Evolutionary conservation across 2,329 filamentous ascomycete species (phyloP).

Genomic region (Verticillium zaregamsianum): DNA sequence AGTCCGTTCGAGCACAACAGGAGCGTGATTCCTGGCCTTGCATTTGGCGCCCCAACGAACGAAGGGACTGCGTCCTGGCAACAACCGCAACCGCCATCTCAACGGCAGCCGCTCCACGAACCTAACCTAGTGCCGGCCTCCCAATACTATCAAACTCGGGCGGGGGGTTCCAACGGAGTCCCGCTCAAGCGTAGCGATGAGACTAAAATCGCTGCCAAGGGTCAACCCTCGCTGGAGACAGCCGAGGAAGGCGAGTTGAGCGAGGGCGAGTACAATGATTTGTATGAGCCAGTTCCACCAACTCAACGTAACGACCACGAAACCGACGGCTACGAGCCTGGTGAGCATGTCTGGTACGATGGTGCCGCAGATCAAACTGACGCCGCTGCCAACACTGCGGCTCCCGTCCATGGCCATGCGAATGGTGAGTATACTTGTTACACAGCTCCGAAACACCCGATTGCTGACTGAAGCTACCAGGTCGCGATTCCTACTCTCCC

Average conservation of each 20-base stretch:
- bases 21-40: constrained; percentile 20
- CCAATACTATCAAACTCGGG: constrained; percentile 8
- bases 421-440: background rate
- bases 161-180: constrained; percentile 14
- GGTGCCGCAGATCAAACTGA: background rate
- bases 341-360: constrained; percentile 6
- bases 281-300: constrained; percentile 41
- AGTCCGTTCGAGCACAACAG: constrained; percentile 13
- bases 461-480: constrained; percentile 4
- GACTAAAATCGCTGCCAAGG: background rate
- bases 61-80: constrained; percentile 1
- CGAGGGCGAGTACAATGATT: constrained; percentile 60
- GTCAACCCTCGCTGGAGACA: constrained; percentile 8
- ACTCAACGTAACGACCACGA: background rate
- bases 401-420: background rate
- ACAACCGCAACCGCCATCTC: constrained; percentile 5
- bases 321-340: constrained; percentile 9
- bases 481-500: constrained; percentile 48
- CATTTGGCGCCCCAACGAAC: constrained; percentile 9
- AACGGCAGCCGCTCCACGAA: constrained; percentile 7
- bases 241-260: constrained; percentile 74
- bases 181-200: background rate
- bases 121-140: constrained; percentile 14
- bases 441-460: background rate
- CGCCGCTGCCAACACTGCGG: background rate